Conservation (phyloP, 495 filamentous ascomycete species). For the Elasticomyces elasticus region DNA sequence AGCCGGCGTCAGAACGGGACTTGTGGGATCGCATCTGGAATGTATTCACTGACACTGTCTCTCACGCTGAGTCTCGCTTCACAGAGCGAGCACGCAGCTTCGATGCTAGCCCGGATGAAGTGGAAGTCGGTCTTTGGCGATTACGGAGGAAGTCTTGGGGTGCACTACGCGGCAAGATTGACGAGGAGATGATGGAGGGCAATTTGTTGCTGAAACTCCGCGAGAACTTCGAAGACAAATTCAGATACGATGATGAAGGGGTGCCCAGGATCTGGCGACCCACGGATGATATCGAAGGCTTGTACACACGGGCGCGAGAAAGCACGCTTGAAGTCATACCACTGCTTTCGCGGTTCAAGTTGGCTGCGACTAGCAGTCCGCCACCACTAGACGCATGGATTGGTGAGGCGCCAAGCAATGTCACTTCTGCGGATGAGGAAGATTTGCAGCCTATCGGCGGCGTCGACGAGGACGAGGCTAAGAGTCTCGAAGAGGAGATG, state of each 20-base stretch:
- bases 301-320: slow-evolving; percentile 84
- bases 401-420: slow-evolving; percentile 64
- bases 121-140: slow-evolving; percentile 87
- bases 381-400: slow-evolving; percentile 77
- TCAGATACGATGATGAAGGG: slow-evolving; percentile 91
- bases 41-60: slow-evolving; percentile 72
- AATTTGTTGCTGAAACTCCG: slow-evolving; percentile 90
- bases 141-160: slow-evolving; percentile 89
- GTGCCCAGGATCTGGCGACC: slow-evolving; percentile 96
- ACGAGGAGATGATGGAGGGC: slow-evolving; percentile 96
- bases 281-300: slow-evolving; percentile 89
- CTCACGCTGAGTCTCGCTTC: slow-evolving; percentile 76
- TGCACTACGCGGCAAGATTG: slow-evolving; percentile 78
- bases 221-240: slow-evolving; percentile 98
- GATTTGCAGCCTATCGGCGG: slow-evolving; percentile 77
- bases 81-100: slow-evolving; percentile 81
- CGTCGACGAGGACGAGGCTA: slow-evolving; percentile 84
- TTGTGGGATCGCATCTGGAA: slow-evolving; percentile 96
- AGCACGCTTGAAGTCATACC: slow-evolving; percentile 85
- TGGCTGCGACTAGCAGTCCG: slow-evolving; percentile 56
- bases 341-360: slow-evolving; percentile 71
- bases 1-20: slow-evolving; percentile 61
- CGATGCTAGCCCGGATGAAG: slow-evolving; percentile 82
- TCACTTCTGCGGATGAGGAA: slow-evolving; percentile 76
- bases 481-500: slow-evolving; percentile 90